Evolutionary conservation across 140 eudicot species (phyloP).

Genomic region (Bidens hawaiensis): DNA sequence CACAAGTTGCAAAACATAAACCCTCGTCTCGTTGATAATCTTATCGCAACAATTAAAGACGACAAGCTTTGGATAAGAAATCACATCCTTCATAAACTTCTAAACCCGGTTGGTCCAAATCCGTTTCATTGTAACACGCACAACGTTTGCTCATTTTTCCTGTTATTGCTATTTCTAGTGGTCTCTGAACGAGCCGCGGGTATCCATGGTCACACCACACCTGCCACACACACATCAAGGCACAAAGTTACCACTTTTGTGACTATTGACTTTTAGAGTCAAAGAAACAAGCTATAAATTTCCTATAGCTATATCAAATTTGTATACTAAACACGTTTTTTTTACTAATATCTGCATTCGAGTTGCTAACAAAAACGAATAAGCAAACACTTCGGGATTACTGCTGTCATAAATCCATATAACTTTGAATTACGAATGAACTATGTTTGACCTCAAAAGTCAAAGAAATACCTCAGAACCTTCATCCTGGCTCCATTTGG

Average conservation of each 20-base stretch:
- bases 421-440: neutral
- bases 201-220: constrained; percentile 93
- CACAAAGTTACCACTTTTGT: neutral
- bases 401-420: neutral
- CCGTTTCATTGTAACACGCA: constrained; percentile 64
- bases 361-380: neutral
- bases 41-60: constrained; percentile 18
- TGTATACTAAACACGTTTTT: neutral
- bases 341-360: neutral
- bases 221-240: constrained; percentile 41
- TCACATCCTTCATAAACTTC: constrained; percentile 83
- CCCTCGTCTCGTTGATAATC: neutral
- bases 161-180: constrained; percentile 73
- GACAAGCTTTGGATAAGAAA: constrained; percentile 42
- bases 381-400: neutral
- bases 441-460: constrained; percentile 15
- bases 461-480: constrained; percentile 76
- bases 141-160: constrained; percentile 98
- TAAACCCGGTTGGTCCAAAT: constrained; percentile 59
- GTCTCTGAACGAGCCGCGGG: constrained; percentile 88
- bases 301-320: neutral
- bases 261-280: constrained; percentile 3
- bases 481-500: constrained; percentile 91
- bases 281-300: neutral
- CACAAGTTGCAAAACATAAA: neutral